A percentile compares a stretch with the other conserved stretches of the same genome.
These are phyloP conservation scores for Mycothermus thermophilus DNA, from an alignment of 495 filamentous ascomycete species.

Conservation along the genomic window DNA sequence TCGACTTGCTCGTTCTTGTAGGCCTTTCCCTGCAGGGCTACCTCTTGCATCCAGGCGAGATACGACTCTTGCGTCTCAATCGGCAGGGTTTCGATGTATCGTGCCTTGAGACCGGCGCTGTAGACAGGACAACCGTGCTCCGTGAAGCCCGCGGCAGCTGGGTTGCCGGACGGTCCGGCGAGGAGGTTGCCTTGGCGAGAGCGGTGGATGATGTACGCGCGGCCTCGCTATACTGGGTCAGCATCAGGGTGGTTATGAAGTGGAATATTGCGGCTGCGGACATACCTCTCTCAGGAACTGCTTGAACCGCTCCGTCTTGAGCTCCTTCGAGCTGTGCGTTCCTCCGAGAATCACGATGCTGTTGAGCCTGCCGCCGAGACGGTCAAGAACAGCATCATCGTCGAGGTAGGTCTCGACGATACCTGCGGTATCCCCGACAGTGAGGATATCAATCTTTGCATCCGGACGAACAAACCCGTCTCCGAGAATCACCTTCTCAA, in stretches of 20 bases:
- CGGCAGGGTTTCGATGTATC: conserved; percentile 24
- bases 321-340: conserved; percentile 15
- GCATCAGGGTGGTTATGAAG: too few species aligned
- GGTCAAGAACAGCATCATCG: conserved; percentile 34
- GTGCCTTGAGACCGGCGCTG: conserved; percentile 25
- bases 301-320: conserved; percentile 27
- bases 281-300: conserved; percentile 36
- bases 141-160: conserved; percentile 14
- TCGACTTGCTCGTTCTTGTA: conserved; percentile 24
- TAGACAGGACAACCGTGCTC: conserved; percentile 32
- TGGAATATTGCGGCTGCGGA: too few species aligned
- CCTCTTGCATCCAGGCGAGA: conserved; percentile 33
- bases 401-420: conserved; percentile 42
- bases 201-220: conserved; percentile 44
- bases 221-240: conserved; percentile 40
- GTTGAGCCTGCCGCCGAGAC: conserved; percentile 22
- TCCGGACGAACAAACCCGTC: conserved; percentile 20
- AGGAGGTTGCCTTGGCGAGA: conserved; percentile 35
- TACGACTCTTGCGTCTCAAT: conserved; percentile 21
- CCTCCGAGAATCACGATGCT: conserved; percentile 30
- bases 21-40: conserved; percentile 16
- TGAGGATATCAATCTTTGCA: conserved; percentile 51
- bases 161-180: conserved; percentile 29
- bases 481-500: conserved; percentile 43
- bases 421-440: conserved; percentile 42